phyloP scores from a whole-genome alignment of 2,329 filamentous ascomycete genomes.

The Pestalotiopsis sp. region DNA sequence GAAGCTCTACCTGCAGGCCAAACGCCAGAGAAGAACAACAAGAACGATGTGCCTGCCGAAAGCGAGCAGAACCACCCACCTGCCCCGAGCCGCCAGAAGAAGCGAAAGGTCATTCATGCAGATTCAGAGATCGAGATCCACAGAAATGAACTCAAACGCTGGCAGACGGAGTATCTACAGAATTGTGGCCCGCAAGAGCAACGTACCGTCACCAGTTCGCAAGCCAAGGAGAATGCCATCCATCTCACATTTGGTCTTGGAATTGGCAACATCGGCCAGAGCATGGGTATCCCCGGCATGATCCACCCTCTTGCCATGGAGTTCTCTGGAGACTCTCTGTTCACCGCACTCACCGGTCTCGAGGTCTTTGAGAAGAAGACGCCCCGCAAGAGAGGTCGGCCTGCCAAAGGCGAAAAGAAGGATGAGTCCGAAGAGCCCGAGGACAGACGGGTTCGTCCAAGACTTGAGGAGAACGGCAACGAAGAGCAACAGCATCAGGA shows the following conservation, averaged over 20 bases:
- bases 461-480: slow-evolving; percentile 27
- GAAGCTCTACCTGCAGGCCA: slow-evolving; percentile 35
- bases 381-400: slow-evolving; percentile 39
- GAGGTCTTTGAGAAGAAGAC: slow-evolving; percentile 23
- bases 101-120: slow-evolving; percentile 21
- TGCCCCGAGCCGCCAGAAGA: slow-evolving; percentile 24
- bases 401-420: slow-evolving; percentile 45
- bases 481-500: slow-evolving; percentile 24
- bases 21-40: neutral
- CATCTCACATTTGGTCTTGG: slow-evolving; percentile 43
- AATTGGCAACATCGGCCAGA: slow-evolving; percentile 38
- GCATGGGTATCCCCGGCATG: slow-evolving; percentile 30
- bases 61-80: slow-evolving; percentile 11
- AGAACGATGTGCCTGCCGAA: neutral
- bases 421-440: slow-evolving; percentile 34
- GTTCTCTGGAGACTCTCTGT: slow-evolving; percentile 49
- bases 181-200: slow-evolving; percentile 48
- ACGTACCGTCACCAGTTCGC: slow-evolving; percentile 30
- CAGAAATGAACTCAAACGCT: slow-evolving; percentile 39
- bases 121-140: slow-evolving; percentile 39
- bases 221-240: slow-evolving; percentile 47
- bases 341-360: slow-evolving; percentile 39
- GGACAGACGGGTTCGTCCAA: slow-evolving; percentile 42
- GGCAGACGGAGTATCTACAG: slow-evolving; percentile 45
- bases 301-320: slow-evolving; percentile 48